Evolutionary conservation across 2,329 filamentous ascomycete genomes (phyloP).

Genomic region (Xylariaceae sp.): DNA sequence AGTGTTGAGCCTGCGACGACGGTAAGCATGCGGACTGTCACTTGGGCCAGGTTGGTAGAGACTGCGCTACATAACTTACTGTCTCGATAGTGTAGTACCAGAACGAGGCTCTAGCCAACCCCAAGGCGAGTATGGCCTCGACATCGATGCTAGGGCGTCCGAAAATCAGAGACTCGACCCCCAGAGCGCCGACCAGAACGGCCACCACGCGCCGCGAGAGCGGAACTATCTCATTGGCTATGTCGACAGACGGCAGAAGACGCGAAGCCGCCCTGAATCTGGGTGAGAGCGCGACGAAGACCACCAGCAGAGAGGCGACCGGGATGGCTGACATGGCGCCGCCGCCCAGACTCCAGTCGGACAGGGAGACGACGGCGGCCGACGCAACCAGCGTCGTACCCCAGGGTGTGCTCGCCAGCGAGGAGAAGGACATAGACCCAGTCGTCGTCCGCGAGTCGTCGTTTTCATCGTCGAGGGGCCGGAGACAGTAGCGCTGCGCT

Average conservation of each 20-base stretch:
- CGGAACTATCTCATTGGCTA: conserved; percentile 16
- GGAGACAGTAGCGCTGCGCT: neutral
- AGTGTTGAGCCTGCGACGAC: conserved; percentile 19
- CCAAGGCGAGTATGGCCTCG: conserved; percentile 14
- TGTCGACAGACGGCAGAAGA: conserved; percentile 26
- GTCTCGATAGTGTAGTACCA: conserved; percentile 29
- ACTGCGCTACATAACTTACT: conserved; percentile 21
- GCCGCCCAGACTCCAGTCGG: conserved; percentile 18
- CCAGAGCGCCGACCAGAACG: conserved; percentile 11
- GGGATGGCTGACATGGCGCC: conserved; percentile 21
- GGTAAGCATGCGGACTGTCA: conserved; percentile 1
- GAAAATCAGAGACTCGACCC: conserved; percentile 12
- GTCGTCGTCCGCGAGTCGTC: neutral
- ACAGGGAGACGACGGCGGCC: conserved; percentile 18
- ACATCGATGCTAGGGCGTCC: conserved; percentile 16
- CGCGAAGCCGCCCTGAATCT: conserved; percentile 9
- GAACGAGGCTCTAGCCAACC: conserved; percentile 22
- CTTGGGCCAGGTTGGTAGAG: neutral
- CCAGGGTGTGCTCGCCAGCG: conserved; percentile 13
- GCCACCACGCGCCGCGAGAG: conserved; percentile 16
- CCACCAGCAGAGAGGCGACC: conserved; percentile 18
- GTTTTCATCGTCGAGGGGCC: no score
- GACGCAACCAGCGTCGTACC: conserved; percentile 16
- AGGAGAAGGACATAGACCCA: conserved; percentile 2
- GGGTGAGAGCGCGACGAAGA: conserved; percentile 22